Evolutionary conservation across 768 basidiomycete species (phyloP).

Genomic region (Tricholoma furcatifolium): DNA sequence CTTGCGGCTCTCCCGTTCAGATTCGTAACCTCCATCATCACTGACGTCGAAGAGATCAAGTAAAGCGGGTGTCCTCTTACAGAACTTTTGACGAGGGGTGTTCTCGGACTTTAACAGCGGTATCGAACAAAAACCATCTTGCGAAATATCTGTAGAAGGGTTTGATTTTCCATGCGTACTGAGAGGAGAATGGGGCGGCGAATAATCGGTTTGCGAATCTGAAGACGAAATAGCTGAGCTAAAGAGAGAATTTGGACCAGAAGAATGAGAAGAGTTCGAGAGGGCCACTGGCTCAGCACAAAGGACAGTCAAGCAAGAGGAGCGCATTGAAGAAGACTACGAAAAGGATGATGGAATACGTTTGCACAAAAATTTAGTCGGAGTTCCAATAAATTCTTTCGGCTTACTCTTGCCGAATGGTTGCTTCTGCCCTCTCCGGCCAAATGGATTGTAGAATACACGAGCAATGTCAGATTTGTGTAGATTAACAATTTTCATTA

Average conservation of each 20-base stretch:
- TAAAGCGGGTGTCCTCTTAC: background rate
- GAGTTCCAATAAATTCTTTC: too few relatives aligned
- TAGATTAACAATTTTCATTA: too few relatives aligned
- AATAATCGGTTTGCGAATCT: constrained; percentile 17
- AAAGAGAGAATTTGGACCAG: constrained; percentile 9
- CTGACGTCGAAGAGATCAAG: background rate
- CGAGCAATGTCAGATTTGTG: too few relatives aligned
- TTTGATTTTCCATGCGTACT: background rate
- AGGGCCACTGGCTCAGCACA: constrained; percentile 15
- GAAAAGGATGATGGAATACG: background rate
- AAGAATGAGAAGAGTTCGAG: constrained; percentile 15
- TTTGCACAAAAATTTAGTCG: background rate
- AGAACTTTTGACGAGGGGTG: constrained; percentile 7
- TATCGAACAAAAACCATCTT: background rate
- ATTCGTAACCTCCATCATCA: constrained; percentile 15
- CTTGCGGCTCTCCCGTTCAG: constrained; percentile 11
- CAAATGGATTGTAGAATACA: too few relatives aligned
- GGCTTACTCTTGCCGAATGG: too few relatives aligned
- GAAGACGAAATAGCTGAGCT: constrained; percentile 11
- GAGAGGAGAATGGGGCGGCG: constrained; percentile 13
- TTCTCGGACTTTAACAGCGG: background rate
- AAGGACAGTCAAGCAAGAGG: constrained; percentile 1
- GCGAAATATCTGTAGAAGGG: background rate
- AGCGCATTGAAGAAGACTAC: background rate
- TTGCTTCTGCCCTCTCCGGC: too few relatives aligned